Percentiles rank a stretch among this genome's conserved stretches.
Evolutionary conservation across 805 yeast genomes (phyloP).

Genomic region (Metschnikowia peoriensis): DNA sequence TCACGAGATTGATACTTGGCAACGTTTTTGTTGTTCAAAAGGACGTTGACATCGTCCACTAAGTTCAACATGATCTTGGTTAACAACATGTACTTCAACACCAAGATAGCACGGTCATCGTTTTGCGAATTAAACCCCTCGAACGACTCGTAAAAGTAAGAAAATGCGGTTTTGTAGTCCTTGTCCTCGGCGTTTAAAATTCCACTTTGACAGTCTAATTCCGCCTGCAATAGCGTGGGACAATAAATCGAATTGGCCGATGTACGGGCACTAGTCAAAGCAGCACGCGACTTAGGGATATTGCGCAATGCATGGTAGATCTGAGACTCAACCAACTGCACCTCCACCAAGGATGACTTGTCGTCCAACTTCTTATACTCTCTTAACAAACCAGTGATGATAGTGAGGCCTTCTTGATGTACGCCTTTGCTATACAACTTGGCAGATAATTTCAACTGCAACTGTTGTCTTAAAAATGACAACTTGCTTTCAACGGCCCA

Average conservation of each 20-base stretch:
- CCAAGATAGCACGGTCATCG: conserved; percentile 60
- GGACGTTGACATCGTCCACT: conserved; percentile 79
- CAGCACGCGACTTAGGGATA: conserved; percentile 85
- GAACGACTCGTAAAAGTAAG: conserved; percentile 92
- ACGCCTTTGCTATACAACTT: conserved; percentile 64
- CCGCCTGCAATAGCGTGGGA: conserved; percentile 92
- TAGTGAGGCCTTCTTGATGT: conserved; percentile 67
- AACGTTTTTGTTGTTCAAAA: conserved; percentile 67
- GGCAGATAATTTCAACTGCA: conserved; percentile 79
- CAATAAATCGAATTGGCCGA: conserved; percentile 96
- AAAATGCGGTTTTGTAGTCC: conserved; percentile 93
- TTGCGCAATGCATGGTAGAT: conserved; percentile 90
- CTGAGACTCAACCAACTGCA: conserved; percentile 86
- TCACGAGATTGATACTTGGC: conserved; percentile 75
- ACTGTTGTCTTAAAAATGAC: conserved; percentile 81
- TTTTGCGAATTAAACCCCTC: conserved; percentile 81
- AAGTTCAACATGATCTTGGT: conserved; percentile 91
- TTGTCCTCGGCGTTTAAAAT: conserved; percentile 94
- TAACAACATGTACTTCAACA: conserved; percentile 87
- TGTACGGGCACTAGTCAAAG: conserved; percentile 92
- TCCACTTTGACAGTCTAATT: conserved; percentile 92
- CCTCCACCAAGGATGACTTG: conserved; percentile 92
- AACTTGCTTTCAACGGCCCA: conserved; percentile 87
- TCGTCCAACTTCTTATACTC: conserved; percentile 95
- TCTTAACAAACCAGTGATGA: conserved; percentile 67